Evolutionary conservation across 176 grass and related monocot genomes (phyloP), one percentile per base, ranked within the genome.

Genomic region (Avena insularis): DNA sequence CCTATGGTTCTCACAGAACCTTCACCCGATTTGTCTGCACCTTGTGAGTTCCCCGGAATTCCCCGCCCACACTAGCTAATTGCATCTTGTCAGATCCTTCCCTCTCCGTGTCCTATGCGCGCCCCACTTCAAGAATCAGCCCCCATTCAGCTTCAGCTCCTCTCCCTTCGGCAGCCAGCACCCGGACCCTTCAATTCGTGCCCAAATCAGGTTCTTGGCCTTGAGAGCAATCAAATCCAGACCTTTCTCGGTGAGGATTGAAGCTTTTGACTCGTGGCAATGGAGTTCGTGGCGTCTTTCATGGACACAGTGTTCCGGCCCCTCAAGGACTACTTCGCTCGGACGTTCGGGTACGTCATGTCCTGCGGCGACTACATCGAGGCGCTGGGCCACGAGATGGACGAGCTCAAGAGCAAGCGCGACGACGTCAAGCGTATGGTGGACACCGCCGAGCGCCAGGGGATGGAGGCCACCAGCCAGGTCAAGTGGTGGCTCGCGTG

Each of bases 321-420:
- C 35, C 83, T 97, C 71, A 87, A 93, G 77, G 90, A 92, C 85
- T 97, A 93, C 95, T 93, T 91, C 82, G 66, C 92, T 12, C 91
- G 89, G 66, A 95, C 89, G 17, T 86, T 86, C 78, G 92, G 95
- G 56, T 95, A 97, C 63, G 89, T 91, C 84, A 61, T 88, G 59
- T 91, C 92, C 68, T 93, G 88, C 85, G 82, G 79, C 78, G 88
- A 93, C 68, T 97, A 91, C 91, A 87, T 98, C 58, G 89, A 90
- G 11, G 57, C 53, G 17, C 76, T 98, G 79, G 36, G 79, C 8
- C 40, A 88, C 35, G 85, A 88, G 83, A 90, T 98, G 87, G 85
- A 87, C 74, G 91, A 98, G 85, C 91, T 95, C 80, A 95, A 91
- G 91, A 93, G 93, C 88, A 95, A 90, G 95, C 84, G 91, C 59